phyloP scores from a whole-genome alignment of 2,329 filamentous ascomycete species.

The Ceratocystis cubensis region DNA sequence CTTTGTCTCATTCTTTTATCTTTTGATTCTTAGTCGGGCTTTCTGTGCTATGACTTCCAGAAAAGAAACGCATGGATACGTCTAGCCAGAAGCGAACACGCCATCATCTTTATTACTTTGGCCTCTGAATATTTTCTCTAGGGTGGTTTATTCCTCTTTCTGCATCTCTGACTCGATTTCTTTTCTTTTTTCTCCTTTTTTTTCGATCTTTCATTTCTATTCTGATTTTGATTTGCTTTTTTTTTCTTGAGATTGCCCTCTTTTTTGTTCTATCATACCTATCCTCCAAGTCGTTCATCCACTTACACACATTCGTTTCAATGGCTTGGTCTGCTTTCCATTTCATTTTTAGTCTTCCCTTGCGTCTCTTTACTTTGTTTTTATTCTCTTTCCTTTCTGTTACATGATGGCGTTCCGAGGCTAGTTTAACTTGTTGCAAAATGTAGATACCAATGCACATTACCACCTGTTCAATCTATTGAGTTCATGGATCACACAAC shows the following conservation, averaged over 20 bases:
- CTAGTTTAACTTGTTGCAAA: conserved; percentile 14
- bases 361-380: conserved; percentile 10
- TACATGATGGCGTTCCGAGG: conserved; percentile 20
- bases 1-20: conserved; percentile 5
- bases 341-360: conserved; percentile 8
- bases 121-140: background rate
- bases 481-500: background rate
- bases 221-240: background rate
- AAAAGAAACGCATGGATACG: background rate
- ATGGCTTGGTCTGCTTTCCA: background rate
- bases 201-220: conserved; percentile 5
- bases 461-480: conserved; percentile 1
- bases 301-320: background rate
- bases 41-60: background rate
- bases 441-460: conserved; percentile 11
- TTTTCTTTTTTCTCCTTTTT: background rate
- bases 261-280: background rate
- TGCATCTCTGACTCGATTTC: background rate
- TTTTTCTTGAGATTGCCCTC: background rate
- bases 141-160: background rate
- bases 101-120: background rate
- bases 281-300: background rate
- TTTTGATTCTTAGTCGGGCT: background rate
- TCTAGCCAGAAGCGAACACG: background rate
- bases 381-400: conserved; percentile 5